Percentiles rank a stretch among this genome's conserved stretches.
These are phyloP conservation scores for Yueomyces sp. DNA, from an alignment of 805 yeast genomes.

Conservation along the genomic window DNA sequence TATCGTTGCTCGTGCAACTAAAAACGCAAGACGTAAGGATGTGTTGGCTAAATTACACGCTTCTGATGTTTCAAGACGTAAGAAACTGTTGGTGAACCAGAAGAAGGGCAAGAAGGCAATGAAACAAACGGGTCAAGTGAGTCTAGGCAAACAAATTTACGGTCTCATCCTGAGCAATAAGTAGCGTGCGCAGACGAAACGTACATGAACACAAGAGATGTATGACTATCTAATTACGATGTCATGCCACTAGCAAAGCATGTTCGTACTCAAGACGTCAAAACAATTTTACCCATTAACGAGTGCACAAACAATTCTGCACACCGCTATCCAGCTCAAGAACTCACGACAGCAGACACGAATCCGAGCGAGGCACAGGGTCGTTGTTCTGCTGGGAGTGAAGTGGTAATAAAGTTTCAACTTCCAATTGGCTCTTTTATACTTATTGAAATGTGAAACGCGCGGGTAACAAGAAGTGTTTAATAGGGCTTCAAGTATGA, in stretches of 20 bases:
- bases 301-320: neutral
- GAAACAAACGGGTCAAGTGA: constrained; percentile 66
- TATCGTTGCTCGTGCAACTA: constrained; percentile 82
- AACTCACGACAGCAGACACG: neutral
- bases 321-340: neutral
- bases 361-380: neutral
- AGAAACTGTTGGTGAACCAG: constrained; percentile 75
- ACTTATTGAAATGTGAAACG: too few relatives aligned
- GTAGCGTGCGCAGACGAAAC: neutral
- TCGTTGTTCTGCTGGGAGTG: neutral
- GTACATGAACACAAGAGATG: neutral
- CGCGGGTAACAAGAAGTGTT: too few relatives aligned
- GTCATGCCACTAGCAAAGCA: neutral
- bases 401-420: too few relatives aligned
- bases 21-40: constrained; percentile 86
- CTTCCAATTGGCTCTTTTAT: too few relatives aligned
- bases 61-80: constrained; percentile 79
- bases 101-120: constrained; percentile 86
- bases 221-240: constrained; percentile 5
- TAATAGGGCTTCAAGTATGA: too few relatives aligned
- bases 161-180: constrained; percentile 53
- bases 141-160: constrained; percentile 74
- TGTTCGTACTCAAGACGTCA: neutral
- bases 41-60: constrained; percentile 92
- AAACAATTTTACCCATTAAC: neutral